Evolutionary conservation across 2,329 filamentous ascomycete genomes (phyloP), one percentile per base, ranked within the genome.

Genomic region (Talaromyces islandicus): DNA sequence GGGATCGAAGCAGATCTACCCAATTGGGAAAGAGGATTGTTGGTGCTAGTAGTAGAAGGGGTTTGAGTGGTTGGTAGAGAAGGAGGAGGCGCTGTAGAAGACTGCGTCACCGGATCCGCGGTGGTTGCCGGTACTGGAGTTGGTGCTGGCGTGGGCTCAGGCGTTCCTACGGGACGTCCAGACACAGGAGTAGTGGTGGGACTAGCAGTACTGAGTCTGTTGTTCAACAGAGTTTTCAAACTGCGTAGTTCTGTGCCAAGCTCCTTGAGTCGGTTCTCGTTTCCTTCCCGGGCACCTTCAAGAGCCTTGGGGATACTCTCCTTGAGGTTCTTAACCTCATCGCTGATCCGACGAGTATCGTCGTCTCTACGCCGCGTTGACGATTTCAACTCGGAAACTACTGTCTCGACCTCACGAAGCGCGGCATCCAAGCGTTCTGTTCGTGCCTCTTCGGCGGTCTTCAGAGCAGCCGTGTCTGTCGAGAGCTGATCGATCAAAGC

Each of bases 221-320:
- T 88, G 35, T 81, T 81, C 56, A 99, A 85, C 57, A 99, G 81
- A 2, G 90, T 90, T 83, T 97, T 97, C 68, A 99, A 79, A 72
- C 92, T 97, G 80, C 90, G 91, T 68, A 99, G 81, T 76, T 99
- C 94, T 7, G 82, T 84, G 66, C 90, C 90, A 65, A 99, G 85
- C 68, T 97, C 94, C 74, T 87, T 89, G 61, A 99, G 79, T 54
- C 92, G 84, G 65, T 81, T 84, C 71, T 97, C 92, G 27, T 90
- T 91, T 58, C 86, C 82, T 63, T 93, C 90, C 76, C 93, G 93
- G 71, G 97, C 91, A 57, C 88, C 89, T 64, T 94, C 87, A 68
- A 99, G 84, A 2, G 92, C 92, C 74, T 90, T 91, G 7, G 95
- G 94, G 58, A 99, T 91, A 56, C 90, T 81, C 65, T 92, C 90